Conservation (phyloP, 2,329 filamentous ascomycete species). For the Aureobasidium melanogenum region DNA sequence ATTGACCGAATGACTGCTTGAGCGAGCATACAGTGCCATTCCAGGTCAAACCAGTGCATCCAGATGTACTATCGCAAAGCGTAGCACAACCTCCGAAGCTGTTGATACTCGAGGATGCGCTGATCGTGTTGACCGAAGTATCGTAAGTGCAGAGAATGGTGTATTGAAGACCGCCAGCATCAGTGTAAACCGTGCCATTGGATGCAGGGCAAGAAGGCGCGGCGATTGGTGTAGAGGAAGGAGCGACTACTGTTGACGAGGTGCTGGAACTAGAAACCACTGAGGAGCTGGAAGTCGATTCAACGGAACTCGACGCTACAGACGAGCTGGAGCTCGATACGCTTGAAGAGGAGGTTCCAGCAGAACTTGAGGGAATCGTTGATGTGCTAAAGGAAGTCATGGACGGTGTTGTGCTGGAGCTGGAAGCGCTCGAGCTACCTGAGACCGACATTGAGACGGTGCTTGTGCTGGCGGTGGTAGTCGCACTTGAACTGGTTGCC, state of each 20-base stretch:
- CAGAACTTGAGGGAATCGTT: background rate
- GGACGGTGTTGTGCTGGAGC: background rate
- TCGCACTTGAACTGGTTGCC: background rate
- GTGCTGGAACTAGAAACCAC: background rate
- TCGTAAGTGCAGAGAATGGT: background rate
- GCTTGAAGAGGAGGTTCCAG: background rate
- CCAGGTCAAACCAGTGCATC: background rate
- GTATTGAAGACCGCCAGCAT: conserved; percentile 1
- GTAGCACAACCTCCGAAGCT: background rate
- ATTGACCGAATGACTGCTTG: conserved; percentile 2
- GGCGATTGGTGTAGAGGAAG: background rate
- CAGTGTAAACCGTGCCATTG: conserved; percentile 18
- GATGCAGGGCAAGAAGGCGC: conserved; percentile 16
- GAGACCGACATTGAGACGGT: background rate
- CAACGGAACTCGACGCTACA: background rate
- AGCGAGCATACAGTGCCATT: background rate
- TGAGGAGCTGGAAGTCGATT: background rate
- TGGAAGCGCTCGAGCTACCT: background rate
- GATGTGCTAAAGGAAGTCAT: background rate
- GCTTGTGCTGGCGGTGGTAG: background rate
- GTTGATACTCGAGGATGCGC: background rate
- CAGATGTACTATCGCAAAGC: background rate
- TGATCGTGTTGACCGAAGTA: background rate
- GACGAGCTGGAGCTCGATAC: background rate
- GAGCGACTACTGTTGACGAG: background rate